These are phyloP conservation scores for Lepidium campestre DNA, from an alignment of 441 rosid species.

Conservation along the genomic window DNA sequence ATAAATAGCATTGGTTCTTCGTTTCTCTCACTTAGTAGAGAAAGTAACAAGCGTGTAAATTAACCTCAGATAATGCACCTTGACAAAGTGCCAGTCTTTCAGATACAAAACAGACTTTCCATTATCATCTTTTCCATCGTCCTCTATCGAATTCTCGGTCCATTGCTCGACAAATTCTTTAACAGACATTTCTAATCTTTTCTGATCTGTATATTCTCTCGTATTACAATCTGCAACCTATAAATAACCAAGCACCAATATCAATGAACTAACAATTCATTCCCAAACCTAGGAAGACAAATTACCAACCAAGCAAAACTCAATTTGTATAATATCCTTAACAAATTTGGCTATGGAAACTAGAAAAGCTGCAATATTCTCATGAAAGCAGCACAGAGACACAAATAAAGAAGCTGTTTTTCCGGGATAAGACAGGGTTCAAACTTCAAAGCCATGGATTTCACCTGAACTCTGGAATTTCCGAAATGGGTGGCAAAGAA, in stretches of 20 bases:
- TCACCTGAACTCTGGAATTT: constrained; percentile 75
- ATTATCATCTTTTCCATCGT: constrained; percentile 17
- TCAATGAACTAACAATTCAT: not conserved
- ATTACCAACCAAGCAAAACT: not conserved
- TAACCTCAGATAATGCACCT: constrained; percentile 37
- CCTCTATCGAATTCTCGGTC: constrained; percentile 25
- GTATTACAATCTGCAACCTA: constrained; percentile 87
- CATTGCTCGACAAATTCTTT: constrained; percentile 56
- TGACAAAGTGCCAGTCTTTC: constrained; percentile 97
- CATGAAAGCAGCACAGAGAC: not conserved
- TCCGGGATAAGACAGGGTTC: no score
- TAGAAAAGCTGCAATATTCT: not conserved
- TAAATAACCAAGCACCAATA: not conserved
- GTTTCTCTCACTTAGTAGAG: not conserved
- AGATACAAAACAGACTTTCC: constrained; percentile 54
- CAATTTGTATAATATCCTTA: not conserved
- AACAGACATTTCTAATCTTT: constrained; percentile 79
- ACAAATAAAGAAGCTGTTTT: not conserved
- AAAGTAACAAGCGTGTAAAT: not conserved
- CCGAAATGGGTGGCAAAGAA: constrained; percentile 69
- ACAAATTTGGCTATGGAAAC: not conserved
- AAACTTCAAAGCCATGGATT: not conserved
- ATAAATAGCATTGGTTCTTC: not conserved
- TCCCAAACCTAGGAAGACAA: not conserved
- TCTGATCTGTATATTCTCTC: constrained; percentile 81